Percentiles rank a stretch among this genome's conserved stretches.
These are phyloP conservation scores for Globisporangium viniferum DNA, from an alignment of 352 stramenopile species.

Conservation along the genomic window DNA sequence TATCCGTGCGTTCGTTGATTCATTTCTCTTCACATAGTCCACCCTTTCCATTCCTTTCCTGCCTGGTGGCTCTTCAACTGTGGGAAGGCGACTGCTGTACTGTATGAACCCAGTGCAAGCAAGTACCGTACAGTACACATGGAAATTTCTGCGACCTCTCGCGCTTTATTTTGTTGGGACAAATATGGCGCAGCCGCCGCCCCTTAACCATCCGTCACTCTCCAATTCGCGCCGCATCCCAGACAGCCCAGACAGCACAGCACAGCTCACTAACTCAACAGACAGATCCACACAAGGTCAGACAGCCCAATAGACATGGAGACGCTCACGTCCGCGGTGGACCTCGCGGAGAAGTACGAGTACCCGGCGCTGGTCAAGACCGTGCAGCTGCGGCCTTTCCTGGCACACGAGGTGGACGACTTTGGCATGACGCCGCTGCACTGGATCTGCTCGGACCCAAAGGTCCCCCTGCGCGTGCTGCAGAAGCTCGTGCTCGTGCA, in stretches of 20 bases:
- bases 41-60: not conserved
- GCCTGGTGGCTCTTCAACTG: not conserved
- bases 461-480: slow-evolving; percentile 62
- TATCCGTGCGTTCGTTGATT: not conserved
- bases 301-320: not conserved
- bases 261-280: too few species aligned
- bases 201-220: not conserved
- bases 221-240: slow-evolving; percentile 5
- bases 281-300: too few species aligned
- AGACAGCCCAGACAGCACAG: not conserved
- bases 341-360: slow-evolving; percentile 44
- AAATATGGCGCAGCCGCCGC: not conserved
- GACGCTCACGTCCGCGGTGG: slow-evolving; percentile 23
- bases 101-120: not conserved
- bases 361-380: slow-evolving; percentile 40
- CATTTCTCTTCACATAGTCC: not conserved
- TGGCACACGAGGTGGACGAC: slow-evolving; percentile 44
- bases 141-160: slow-evolving; percentile 1
- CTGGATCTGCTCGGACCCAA: slow-evolving; percentile 76
- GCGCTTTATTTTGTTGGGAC: too few species aligned
- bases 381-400: slow-evolving; percentile 36
- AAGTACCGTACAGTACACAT: not conserved
- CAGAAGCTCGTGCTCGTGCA: slow-evolving; percentile 56
- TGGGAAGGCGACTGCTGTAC: not conserved
- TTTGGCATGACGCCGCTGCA: slow-evolving; percentile 86